A percentile compares a stretch with the other conserved stretches of the same genome.
Evolutionary conservation across 2,329 filamentous ascomycete species (phyloP).

Genomic region (Talaromyces piceae): DNA sequence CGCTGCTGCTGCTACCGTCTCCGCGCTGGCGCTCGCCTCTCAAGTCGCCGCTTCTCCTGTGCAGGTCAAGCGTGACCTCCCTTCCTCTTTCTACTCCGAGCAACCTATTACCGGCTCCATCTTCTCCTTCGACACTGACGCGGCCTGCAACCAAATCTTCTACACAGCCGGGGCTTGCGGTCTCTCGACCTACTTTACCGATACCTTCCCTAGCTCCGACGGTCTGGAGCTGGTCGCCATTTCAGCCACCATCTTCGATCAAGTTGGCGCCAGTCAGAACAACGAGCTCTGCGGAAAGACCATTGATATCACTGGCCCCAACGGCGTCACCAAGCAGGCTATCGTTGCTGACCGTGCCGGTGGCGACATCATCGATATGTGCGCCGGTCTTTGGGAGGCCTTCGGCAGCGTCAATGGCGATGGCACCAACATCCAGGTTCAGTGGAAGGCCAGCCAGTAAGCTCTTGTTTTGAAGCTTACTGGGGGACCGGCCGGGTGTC

Average conservation of each 20-base stretch:
- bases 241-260: background rate
- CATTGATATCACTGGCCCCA: slow-evolving; percentile 8
- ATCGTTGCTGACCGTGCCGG: slow-evolving; percentile 8
- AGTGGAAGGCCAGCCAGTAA: background rate
- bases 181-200: slow-evolving; percentile 9
- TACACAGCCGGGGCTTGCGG: slow-evolving; percentile 7
- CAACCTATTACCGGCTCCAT: slow-evolving; percentile 7
- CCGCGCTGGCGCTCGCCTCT: slow-evolving; percentile 1
- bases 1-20: slow-evolving; percentile 1
- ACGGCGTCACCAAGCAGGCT: slow-evolving; percentile 5
- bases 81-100: slow-evolving; percentile 7
- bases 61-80: slow-evolving; percentile 8
- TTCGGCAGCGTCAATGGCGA: slow-evolving; percentile 8
- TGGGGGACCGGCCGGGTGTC: too few species aligned
- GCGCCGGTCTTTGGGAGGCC: slow-evolving; percentile 6
- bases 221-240: slow-evolving; percentile 3
- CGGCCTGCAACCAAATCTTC: slow-evolving; percentile 8
- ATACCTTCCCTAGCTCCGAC: slow-evolving; percentile 5
- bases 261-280: slow-evolving; percentile 6
- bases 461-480: too few species aligned
- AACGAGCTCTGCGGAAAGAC: slow-evolving; percentile 10
- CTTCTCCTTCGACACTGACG: slow-evolving; percentile 2
- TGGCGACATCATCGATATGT: slow-evolving; percentile 10
- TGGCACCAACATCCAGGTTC: slow-evolving; percentile 4
- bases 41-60: slow-evolving; percentile 2